Evolutionary conservation across 345 rosid genomes (phyloP).

Genomic region (Populus tremula): DNA sequence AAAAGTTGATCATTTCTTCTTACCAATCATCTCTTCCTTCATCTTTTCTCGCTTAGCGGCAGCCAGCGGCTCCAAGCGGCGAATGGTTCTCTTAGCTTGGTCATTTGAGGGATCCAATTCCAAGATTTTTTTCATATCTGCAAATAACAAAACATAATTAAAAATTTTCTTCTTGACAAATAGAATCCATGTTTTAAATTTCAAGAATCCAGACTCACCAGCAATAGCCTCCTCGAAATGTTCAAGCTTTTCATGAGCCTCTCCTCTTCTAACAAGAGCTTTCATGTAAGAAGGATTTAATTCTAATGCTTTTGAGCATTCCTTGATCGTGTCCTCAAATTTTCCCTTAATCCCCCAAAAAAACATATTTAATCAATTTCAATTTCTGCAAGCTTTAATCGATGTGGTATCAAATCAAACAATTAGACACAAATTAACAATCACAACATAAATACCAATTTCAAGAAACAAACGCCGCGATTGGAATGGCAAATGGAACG

Average conservation of each 20-base stretch:
- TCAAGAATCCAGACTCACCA: constrained; percentile 42
- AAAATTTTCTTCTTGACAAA: neutral
- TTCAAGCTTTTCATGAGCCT: constrained; percentile 87
- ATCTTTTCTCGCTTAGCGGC: constrained; percentile 87
- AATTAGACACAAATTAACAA: neutral
- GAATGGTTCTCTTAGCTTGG: constrained; percentile 64
- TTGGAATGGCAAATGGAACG: constrained; percentile 80
- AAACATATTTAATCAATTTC: neutral
- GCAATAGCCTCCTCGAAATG: constrained; percentile 81
- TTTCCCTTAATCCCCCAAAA: constrained; percentile 45
- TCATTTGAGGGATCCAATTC: constrained; percentile 80
- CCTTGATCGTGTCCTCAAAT: constrained; percentile 71
- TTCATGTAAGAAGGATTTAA: constrained; percentile 73
- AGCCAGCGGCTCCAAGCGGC: constrained; percentile 78
- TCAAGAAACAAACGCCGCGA: constrained; percentile 71
- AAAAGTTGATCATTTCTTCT: constrained; percentile 11
- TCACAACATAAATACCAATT: constrained; percentile 45
- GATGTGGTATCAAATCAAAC: neutral
- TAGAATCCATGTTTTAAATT: neutral
- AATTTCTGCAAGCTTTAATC: neutral
- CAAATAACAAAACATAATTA: constrained; percentile 4
- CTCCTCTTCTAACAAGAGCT: constrained; percentile 75
- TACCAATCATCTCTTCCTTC: constrained; percentile 99
- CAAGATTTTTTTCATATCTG: constrained; percentile 80
- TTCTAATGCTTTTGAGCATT: constrained; percentile 78